Evolutionary conservation across 345 rosid genomes (phyloP), one percentile per base, ranked within the genome.

Genomic region (Pugionium cornutum): DNA sequence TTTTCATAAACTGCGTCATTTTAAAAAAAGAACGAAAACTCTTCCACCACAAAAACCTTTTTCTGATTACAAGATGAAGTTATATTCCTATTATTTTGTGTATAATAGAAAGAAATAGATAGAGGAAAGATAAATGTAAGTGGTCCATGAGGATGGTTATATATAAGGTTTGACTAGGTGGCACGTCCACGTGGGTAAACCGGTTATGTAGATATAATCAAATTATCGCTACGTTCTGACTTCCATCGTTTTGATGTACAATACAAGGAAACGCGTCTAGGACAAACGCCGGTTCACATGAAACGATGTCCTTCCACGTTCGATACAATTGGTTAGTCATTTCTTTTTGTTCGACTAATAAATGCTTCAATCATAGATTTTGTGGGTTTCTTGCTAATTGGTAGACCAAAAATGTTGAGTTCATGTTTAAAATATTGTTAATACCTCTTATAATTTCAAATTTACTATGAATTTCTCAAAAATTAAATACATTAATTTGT

Each of bases 21-120:
- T n/a, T 61, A 6, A 18, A 5, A 51, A 47, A 32, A 3, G 9
- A 3, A 33, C 26, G 48, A 45, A 53, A 73, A 46, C 31, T 5
- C 28, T 53, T 54, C 77, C 73, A 66, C 77, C 64, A 60, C 68
- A 67, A 74, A 66, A 72, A 66, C 56, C 64, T 63, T 65, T 50
- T 52, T 25, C 51, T 66, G 41, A 45, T 51, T 30, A 50, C n/a
- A n/a, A n/a, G n/a, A n/a, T n/a, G n/a, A n/a, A n/a, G n/a, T n/a
- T n/a, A 48, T 41, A 27, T 44, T 54, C n/a, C 31, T 70, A 33
- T 48, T 10, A 8, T n/a, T 41, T 47, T 27, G 32, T 62, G 35
- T 51, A 35, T 58, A 35, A 29, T 8, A 27, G 4, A 35, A n/a
- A n/a, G n/a, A n/a, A n/a, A n/a, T n/a, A n/a, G n/a, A n/a, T n/a